Percentiles rank a stretch among this genome's conserved stretches.
Conservation (phyloP, 257 asterid species). For the Solanum virginianum region DNA sequence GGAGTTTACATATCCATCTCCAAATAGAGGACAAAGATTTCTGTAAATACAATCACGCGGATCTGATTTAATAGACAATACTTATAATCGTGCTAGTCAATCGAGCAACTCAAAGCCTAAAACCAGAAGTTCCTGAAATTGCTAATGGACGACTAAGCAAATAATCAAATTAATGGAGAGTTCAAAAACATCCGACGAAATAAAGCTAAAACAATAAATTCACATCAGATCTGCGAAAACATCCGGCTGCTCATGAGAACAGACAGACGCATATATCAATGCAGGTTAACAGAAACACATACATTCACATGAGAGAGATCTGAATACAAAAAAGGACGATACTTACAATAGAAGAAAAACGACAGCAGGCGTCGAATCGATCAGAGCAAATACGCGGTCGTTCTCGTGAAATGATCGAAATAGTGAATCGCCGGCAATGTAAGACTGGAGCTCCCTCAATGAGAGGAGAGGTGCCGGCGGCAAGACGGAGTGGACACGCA, state of each 20-base stretch:
- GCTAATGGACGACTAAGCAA: not conserved
- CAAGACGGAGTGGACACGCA: not conserved
- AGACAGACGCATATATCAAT: not conserved
- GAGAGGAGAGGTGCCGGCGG: not conserved
- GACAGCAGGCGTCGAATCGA: not conserved
- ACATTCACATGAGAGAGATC: not conserved
- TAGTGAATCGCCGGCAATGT: not conserved
- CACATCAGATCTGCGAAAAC: conserved; percentile 8
- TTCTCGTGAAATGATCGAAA: not conserved
- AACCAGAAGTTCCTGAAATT: not conserved
- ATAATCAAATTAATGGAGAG: not conserved
- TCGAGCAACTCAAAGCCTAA: not conserved
- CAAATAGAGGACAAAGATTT: not conserved
- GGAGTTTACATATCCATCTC: not conserved
- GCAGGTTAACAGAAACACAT: not conserved
- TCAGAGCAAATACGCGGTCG: not conserved
- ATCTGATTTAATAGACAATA: not conserved
- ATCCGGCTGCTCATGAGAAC: not conserved
- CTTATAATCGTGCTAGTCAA: not conserved
- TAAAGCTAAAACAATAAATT: not conserved
- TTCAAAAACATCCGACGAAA: not conserved
- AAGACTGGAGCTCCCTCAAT: not conserved
- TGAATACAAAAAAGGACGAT: not conserved
- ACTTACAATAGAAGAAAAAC: conserved; percentile 9
- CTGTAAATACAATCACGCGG: not conserved